A percentile compares a stretch with the other conserved stretches of the same genome.
These are phyloP conservation scores for Flaveria sonorensis DNA, from an alignment of 129 eudicot genomes.

Conservation along the genomic window DNA sequence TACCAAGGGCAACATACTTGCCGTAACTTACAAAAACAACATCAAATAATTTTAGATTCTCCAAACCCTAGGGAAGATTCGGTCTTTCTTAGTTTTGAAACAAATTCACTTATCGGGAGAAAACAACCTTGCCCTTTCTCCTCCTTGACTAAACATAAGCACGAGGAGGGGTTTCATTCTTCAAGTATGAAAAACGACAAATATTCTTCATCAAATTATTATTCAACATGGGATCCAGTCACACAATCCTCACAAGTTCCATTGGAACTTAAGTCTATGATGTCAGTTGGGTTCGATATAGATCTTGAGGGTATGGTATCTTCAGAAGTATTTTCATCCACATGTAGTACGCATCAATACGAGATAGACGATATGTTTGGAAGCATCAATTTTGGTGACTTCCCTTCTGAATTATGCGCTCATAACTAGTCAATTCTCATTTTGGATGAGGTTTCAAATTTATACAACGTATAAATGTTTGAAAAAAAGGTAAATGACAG, in stretches of 20 bases:
- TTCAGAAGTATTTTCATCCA: constrained; percentile 39
- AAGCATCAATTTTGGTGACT: constrained; percentile 16
- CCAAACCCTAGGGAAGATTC: constrained; percentile 28
- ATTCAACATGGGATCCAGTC: not conserved
- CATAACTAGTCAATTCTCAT: not conserved
- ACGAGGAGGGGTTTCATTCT: not conserved
- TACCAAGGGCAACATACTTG: constrained; percentile 55
- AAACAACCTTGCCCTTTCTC: constrained; percentile 13
- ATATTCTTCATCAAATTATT: not conserved
- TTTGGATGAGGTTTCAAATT: not conserved
- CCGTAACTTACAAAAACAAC: constrained; percentile 22
- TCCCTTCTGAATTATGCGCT: not conserved
- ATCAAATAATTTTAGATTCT: constrained; percentile 33
- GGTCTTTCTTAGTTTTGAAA: constrained; percentile 40
- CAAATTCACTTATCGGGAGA: not conserved
- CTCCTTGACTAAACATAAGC: not conserved
- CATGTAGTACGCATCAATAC: constrained; percentile 30
- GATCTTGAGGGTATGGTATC: constrained; percentile 30
- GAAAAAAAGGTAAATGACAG: too few species aligned
- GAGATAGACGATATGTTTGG: constrained; percentile 27
- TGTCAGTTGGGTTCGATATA: constrained; percentile 28
- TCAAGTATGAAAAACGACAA: not conserved
- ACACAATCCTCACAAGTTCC: constrained; percentile 24
- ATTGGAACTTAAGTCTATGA: constrained; percentile 4
- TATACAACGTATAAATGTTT: too few species aligned